Base-by-base conservation (phyloP, 2,329 filamentous ascomycete species). In the Chaetomium sp. region DNA sequence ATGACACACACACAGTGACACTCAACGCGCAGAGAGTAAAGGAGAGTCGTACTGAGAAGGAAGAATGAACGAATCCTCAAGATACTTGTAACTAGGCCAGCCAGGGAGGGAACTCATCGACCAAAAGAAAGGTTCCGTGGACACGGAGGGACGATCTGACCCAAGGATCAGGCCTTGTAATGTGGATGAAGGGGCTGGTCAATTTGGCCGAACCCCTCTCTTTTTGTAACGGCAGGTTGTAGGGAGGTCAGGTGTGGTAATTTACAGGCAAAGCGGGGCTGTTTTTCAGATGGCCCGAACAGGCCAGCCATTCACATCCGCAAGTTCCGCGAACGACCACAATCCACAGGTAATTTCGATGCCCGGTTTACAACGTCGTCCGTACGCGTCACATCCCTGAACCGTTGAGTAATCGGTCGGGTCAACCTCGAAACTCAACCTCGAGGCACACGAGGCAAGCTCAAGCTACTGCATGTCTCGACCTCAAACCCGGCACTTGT, bases 171-270 rank as follows among this genome's bases (percentile, higher is more conserved):
- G 57, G 59, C 33, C 56, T 64, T 23, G 38, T 29, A 61, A 55
- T 65, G 45, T 50, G 54, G 42, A 65, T 67, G 59, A 66, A 62
- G 58, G 62, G 65, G 55, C 61, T 38, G 64, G 42, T 64, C 61
- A 62, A 55, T 47, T 45, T 61, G 42, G 35, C 19, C 27, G 45
- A 27, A 53, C 53, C 57, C 62, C 62, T 50, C 16, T 19, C 57
- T 33, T 21, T n/a, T 21, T 16, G 8, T 9, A 31, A 13, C 19
- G 59, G 25, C 3, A 25, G 31, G 19, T 21, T 42, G 31, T 27
- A 12, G 8, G 19, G 25, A 19, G 19, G 12, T 38, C 45, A 54
- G 55, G 21, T 23, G 16, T 6, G 16, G 63, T 57, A 35, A 61
- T 21, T 61, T 61, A 53, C 63, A 61, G 12, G 29, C 49, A 47